Evolutionary conservation across 2,329 filamentous ascomycete genomes (phyloP), one percentile per base, ranked within the genome.

Genomic region (Penicillium palitans): DNA sequence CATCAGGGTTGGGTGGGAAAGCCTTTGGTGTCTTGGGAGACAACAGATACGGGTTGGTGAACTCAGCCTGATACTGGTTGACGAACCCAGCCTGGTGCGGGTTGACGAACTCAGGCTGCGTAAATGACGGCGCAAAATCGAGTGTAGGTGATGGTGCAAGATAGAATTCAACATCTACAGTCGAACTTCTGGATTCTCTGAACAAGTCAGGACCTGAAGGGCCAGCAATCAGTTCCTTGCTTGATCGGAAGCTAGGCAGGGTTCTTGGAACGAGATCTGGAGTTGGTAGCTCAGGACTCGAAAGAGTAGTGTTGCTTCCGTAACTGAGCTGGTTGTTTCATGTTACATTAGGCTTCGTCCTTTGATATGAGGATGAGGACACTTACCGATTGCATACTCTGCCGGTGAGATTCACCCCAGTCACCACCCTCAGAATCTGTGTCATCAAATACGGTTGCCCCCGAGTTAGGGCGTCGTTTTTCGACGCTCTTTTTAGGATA

Each of bases 151-250:
- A 63, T 24, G 57, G 57, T 15, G 66, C 59, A 24, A 66, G 61
- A 40, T 62, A 61, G 29, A 68, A 35, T 40, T 64, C 60, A n/a
- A 68, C 58, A 12, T 68, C 64, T 39, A 42, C 31, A 5, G 63
- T 57, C 6, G 64, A 66, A 51, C 58, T 60, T 33, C 67, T 56
- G 41, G 52, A 87, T 83, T 42, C 84, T 83, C 90, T 86, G 77
- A 97, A 96, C 19, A 97, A 83, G 77, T 97, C 93, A n/a, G 93
- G 93, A 2, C 93, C 93, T 66, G 85, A 84, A 3, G 93, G 93
- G 0, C 93, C 93, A 73, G 93, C 83, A 13, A 93, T 87, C 17
- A 35, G 35, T 25, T 87, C 82, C 73, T 89, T 70, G 29, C 60
- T 64, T 10, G 81, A 72, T 50, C 83, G 81, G 59, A 83, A 78